Evolutionary conservation across 1,284 basidiomycete genomes (phyloP).

Genomic region (Ceratorhiza oryzae-sativae): DNA sequence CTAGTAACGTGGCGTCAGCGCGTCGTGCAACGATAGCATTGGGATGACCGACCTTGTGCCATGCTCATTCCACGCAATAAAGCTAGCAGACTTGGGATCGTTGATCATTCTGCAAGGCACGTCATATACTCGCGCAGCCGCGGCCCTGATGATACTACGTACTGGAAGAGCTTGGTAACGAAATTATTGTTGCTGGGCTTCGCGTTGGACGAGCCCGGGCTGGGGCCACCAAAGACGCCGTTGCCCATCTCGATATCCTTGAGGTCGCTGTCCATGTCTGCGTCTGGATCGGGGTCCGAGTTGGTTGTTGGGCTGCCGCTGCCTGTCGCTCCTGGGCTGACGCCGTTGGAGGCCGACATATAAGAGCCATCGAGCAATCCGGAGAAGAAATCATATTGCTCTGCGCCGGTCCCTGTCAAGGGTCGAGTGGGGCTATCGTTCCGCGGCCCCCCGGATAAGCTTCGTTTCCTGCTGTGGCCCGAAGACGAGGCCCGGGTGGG

Average conservation of each 20-base stretch:
- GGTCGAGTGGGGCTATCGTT: constrained; percentile 35
- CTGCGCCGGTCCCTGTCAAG: not conserved
- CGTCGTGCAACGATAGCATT: not conserved
- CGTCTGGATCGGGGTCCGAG: constrained; percentile 29
- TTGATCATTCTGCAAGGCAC: constrained; percentile 71
- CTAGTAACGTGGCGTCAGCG: constrained; percentile 48
- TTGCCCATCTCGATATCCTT: constrained; percentile 29
- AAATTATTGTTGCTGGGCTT: constrained; percentile 66
- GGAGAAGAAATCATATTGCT: constrained; percentile 18
- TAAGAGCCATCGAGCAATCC: constrained; percentile 16
- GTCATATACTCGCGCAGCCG: constrained; percentile 22
- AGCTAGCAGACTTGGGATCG: constrained; percentile 75
- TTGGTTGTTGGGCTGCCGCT: constrained; percentile 26
- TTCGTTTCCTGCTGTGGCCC: constrained; percentile 27
- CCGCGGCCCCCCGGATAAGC: constrained; percentile 28
- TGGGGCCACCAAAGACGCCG: constrained; percentile 8
- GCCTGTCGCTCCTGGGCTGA: constrained; percentile 29
- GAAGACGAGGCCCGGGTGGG: constrained; percentile 1
- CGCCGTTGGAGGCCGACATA: constrained; percentile 23
- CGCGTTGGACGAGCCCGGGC: constrained; percentile 5
- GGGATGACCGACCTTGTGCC: constrained; percentile 62
- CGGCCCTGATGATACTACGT: constrained; percentile 49
- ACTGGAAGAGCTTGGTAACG: constrained; percentile 84
- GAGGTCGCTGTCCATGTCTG: constrained; percentile 39
- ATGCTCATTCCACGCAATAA: constrained; percentile 78